A percentile compares a stretch with the other conserved stretches of the same genome.
Evolutionary conservation across 1,284 basidiomycete genomes (phyloP).

Genomic region (Cutaneotrichosporon spelunceum): DNA sequence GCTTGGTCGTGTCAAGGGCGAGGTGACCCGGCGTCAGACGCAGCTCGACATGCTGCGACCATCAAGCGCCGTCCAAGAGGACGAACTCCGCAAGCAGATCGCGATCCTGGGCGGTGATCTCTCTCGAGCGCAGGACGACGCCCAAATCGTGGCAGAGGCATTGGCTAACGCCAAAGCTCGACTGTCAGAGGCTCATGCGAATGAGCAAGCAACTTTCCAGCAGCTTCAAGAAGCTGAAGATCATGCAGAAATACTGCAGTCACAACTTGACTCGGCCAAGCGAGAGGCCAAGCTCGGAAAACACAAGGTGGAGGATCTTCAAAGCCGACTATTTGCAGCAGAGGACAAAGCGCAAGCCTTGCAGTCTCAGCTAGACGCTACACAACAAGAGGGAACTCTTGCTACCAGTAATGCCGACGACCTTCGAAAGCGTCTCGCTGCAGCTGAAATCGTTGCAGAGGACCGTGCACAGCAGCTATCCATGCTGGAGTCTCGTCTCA

Average conservation of each 20-base stretch:
- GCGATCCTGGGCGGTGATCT: conserved; percentile 19
- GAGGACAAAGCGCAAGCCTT: not conserved
- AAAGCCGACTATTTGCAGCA: not conserved
- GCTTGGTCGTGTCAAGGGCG: conserved; percentile 14
- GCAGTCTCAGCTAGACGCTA: not conserved
- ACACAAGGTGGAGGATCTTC: not conserved
- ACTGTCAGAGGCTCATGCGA: not conserved
- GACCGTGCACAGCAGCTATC: not conserved
- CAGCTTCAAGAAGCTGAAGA: not conserved
- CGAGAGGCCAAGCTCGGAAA: not conserved
- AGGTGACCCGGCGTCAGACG: not conserved
- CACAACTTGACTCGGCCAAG: not conserved
- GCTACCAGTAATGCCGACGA: not conserved
- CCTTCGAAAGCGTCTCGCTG: not conserved
- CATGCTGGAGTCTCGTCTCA: not conserved
- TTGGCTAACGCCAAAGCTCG: not conserved
- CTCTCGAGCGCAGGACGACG: conserved; percentile 15
- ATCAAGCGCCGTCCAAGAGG: not conserved
- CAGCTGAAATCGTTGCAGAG: not conserved
- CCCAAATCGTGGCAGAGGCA: conserved; percentile 9
- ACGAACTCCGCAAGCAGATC: conserved; percentile 7
- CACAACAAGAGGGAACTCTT: not conserved
- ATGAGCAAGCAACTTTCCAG: not conserved
- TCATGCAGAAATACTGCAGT: not conserved
- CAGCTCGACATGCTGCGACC: not conserved